These are phyloP conservation scores for Colletotrichum sp. DNA, from an alignment of 2,329 filamentous ascomycete genomes.

Conservation along the genomic window DNA sequence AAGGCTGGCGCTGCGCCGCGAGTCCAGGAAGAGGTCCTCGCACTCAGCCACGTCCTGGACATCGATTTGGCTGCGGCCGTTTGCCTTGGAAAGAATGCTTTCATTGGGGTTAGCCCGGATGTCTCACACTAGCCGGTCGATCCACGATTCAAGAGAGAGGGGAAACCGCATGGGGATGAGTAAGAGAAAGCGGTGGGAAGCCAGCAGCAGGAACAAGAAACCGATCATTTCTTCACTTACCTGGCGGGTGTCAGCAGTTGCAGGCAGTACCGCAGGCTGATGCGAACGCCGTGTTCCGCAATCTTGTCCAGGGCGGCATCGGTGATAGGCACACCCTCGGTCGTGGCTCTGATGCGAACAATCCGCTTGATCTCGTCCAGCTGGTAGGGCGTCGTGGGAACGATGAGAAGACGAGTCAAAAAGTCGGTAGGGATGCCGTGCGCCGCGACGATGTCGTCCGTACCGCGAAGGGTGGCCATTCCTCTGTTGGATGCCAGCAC, in stretches of 20 bases:
- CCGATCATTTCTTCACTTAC: slow-evolving; percentile 43
- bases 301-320: slow-evolving; percentile 88
- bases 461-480: slow-evolving; percentile 90
- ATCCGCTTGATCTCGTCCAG: slow-evolving; percentile 92
- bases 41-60: slow-evolving; percentile 80
- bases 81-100: slow-evolving; percentile 87
- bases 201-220: not conserved
- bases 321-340: slow-evolving; percentile 79
- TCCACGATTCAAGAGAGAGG: slow-evolving; percentile 6
- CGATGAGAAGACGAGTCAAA: slow-evolving; percentile 90
- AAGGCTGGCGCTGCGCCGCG: slow-evolving; percentile 76
- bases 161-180: not conserved
- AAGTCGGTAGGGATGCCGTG: slow-evolving; percentile 96
- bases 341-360: slow-evolving; percentile 81
- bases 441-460: slow-evolving; percentile 79
- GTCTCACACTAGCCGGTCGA: slow-evolving; percentile 30
- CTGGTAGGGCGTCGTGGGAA: slow-evolving; percentile 90
- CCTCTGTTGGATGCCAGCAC: slow-evolving; percentile 97
- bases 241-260: slow-evolving; percentile 88
- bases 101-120: slow-evolving; percentile 33
- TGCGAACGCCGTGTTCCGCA: slow-evolving; percentile 82
- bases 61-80: slow-evolving; percentile 78
- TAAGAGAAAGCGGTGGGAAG: slow-evolving; percentile 1
- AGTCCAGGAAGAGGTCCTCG: slow-evolving; percentile 84
- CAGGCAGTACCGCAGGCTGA: slow-evolving; percentile 90